Conservation (phyloP, 2,329 filamentous ascomycete genomes). For the Diaporthe citriasiana region DNA sequence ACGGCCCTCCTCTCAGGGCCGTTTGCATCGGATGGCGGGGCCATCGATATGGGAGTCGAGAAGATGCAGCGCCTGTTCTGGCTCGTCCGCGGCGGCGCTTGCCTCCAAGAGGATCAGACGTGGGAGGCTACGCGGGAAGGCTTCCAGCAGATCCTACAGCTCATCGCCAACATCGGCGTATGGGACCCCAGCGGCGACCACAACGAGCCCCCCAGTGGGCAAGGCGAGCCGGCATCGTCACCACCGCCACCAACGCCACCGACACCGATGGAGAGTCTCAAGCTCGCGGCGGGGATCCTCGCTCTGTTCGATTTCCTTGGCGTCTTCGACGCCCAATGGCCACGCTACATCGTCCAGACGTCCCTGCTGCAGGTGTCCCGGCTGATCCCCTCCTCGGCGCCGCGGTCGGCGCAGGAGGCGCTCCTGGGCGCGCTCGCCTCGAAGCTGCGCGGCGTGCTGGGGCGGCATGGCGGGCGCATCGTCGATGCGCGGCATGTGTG, state of each 20-base stretch:
- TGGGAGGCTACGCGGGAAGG: slow-evolving; percentile 49
- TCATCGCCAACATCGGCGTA: slow-evolving; percentile 28
- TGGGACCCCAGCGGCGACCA: background rate
- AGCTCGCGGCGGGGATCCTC: slow-evolving; percentile 33
- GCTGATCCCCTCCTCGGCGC: slow-evolving; percentile 19
- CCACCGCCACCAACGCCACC: background rate
- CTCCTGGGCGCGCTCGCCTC: slow-evolving; percentile 25
- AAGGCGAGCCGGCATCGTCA: background rate
- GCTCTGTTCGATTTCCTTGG: slow-evolving; percentile 36
- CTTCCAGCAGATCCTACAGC: slow-evolving; percentile 36
- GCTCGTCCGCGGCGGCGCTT: slow-evolving; percentile 47
- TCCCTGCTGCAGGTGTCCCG: slow-evolving; percentile 11
- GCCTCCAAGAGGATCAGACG: slow-evolving; percentile 43
- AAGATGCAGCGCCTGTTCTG: slow-evolving; percentile 48
- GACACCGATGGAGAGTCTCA: slow-evolving; percentile 19
- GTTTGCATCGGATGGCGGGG: slow-evolving; percentile 39
- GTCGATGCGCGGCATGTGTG: slow-evolving; percentile 5
- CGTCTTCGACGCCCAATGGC: slow-evolving; percentile 39
- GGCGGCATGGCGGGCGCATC: background rate
- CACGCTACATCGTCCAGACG: slow-evolving; percentile 37
- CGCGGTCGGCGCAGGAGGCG: slow-evolving; percentile 18
- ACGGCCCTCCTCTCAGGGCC: slow-evolving; percentile 48
- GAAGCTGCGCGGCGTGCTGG: slow-evolving; percentile 19
- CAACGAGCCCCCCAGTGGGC: background rate
- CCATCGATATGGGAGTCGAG: slow-evolving; percentile 38